Evolutionary conservation across 1,284 basidiomycete genomes (phyloP), one percentile per base, ranked within the genome.

Genomic region (Rhodotorula sp.): DNA sequence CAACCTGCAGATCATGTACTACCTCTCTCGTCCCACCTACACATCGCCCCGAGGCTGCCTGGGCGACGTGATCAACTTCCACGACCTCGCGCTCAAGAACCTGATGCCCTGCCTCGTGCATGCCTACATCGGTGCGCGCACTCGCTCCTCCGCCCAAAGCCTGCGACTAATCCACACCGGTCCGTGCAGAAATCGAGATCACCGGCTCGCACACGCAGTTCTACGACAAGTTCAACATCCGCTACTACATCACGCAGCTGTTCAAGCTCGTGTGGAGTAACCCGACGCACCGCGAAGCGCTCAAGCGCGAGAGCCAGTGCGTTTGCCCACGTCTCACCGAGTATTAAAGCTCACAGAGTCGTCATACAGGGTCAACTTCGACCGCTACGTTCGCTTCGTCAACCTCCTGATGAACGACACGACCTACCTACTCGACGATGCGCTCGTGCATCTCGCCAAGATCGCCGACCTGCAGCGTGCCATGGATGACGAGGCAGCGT

Each of bases 331-430:
- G 5, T 27, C 49, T 23, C 50, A 17, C 27, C 3, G 10, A 19
- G 23, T 17, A 13, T 19, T n/a, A 2, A 34, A 34, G 34, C 34
- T 34, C 34, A 34, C 34, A 34, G 34, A 34, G 34, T 34, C 34
- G 34, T 34, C 34, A 34, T 34, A 34, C 34, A 94, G 91, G 70
- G 49, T 46, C 48, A 87, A 93, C 78, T 89, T 91, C 67, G 92
- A 96, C 75, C 91, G 91, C 80, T 97, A 97, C 80, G 90, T 98
- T 72, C 90, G 91, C 66, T 99, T 99, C 81, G 88, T 94, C 82
- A 99, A 99, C 82, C 86, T 98, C 77, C 90, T 99, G 87, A 97
- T 99, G 86, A 98, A 97, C 86, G 97, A 99, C 80, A 94, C 97
- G 58, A 99, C 97, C 1, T 99, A 94, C 82, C 89, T 99, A 72